Evolutionary conservation across 768 basidiomycete species (phyloP).

Genomic region (Hypsizygus marmoreus): DNA sequence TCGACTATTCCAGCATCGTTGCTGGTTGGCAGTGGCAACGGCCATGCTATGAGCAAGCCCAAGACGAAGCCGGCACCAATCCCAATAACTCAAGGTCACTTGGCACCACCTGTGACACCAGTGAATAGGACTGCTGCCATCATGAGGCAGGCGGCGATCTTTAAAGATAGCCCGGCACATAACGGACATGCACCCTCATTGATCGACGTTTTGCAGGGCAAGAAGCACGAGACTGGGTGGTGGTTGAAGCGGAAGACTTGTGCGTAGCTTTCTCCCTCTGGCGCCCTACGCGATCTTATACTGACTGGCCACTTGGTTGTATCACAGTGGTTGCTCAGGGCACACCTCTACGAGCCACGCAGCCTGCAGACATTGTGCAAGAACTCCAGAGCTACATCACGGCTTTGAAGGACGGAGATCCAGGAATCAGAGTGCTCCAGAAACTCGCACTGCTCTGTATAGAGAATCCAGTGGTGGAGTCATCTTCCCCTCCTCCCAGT

Average conservation of each 20-base stretch:
- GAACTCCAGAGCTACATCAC: constrained; percentile 57
- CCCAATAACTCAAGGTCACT: constrained; percentile 29
- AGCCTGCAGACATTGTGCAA: constrained; percentile 40
- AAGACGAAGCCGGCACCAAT: constrained; percentile 41
- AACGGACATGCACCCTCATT: constrained; percentile 56
- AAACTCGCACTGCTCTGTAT: constrained; percentile 66
- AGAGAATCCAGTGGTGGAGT: constrained; percentile 54
- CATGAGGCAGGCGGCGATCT: constrained; percentile 75
- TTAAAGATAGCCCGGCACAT: constrained; percentile 77
- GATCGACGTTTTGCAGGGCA: constrained; percentile 67
- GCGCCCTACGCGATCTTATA: neutral
- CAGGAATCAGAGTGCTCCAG: constrained; percentile 58
- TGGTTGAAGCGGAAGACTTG: constrained; percentile 78
- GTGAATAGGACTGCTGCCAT: constrained; percentile 56
- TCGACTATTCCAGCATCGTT: constrained; percentile 59
- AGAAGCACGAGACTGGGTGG: constrained; percentile 76
- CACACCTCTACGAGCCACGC: constrained; percentile 41
- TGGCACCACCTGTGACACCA: constrained; percentile 62
- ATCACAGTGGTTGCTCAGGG: constrained; percentile 51
- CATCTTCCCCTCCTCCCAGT: constrained; percentile 59
- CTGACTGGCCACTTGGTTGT: constrained; percentile 12
- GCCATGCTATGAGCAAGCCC: constrained; percentile 37
- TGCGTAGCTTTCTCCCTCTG: constrained; percentile 43
- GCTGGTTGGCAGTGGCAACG: constrained; percentile 41
- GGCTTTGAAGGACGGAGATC: constrained; percentile 54